These are phyloP conservation scores for Leccinum disarticulatum DNA, from an alignment of 768 basidiomycete genomes.

Conservation along the genomic window DNA sequence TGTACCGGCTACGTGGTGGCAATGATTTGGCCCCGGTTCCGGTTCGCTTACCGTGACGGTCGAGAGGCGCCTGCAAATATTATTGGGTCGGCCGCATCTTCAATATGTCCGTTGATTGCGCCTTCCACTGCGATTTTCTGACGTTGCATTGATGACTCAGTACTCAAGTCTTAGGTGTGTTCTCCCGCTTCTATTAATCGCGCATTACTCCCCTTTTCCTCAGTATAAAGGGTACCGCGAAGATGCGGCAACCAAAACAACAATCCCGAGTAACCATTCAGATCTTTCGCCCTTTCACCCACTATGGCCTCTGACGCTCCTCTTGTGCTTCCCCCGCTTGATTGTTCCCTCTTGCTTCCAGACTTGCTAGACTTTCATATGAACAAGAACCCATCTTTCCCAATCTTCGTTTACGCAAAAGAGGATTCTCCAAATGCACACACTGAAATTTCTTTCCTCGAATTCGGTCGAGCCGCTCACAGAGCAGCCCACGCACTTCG, in stretches of 20 bases:
- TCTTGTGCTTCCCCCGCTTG: conserved; percentile 23
- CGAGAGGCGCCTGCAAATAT: neutral
- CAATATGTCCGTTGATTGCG: neutral
- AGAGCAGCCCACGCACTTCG: conserved; percentile 41
- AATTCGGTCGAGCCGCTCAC: conserved; percentile 31
- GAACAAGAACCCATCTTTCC: conserved; percentile 24
- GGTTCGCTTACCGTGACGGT: neutral
- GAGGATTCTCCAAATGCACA: conserved; percentile 7
- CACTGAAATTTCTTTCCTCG: conserved; percentile 27
- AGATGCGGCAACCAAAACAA: neutral
- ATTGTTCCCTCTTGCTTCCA: conserved; percentile 23
- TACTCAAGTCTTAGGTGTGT: neutral
- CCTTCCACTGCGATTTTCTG: neutral
- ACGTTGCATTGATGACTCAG: neutral
- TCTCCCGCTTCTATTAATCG: neutral
- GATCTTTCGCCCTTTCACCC: neutral
- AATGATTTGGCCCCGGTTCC: neutral
- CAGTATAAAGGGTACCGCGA: neutral
- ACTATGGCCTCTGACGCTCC: conserved; percentile 1
- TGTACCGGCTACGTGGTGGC: neutral
- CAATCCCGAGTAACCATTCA: neutral
- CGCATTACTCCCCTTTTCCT: neutral
- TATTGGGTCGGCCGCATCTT: neutral
- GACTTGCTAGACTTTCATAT: conserved; percentile 28
- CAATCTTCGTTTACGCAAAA: conserved; percentile 20